Conservation (phyloP, 331 rosid genomes). For the Pyracantha coccinea region DNA sequence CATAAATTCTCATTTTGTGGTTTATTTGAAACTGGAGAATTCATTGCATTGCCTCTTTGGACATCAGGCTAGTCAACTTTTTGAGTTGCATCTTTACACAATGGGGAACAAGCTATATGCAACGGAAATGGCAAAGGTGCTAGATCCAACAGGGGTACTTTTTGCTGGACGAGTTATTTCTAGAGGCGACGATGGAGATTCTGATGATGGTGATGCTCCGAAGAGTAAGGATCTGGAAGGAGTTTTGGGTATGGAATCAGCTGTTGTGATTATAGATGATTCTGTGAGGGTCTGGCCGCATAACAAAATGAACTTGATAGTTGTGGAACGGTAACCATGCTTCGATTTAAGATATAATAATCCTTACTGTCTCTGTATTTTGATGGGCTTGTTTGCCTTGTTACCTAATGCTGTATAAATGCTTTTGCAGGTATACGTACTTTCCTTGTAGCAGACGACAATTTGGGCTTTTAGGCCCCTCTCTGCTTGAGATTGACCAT, state of each 20-base stretch:
- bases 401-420: neutral
- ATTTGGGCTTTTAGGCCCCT: constrained; percentile 92
- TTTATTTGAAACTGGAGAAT: constrained; percentile 9
- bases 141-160: constrained; percentile 81
- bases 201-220: constrained; percentile 67
- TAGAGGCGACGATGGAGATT: constrained; percentile 84
- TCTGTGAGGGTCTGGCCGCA: constrained; percentile 99
- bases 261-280: constrained; percentile 92
- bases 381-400: constrained; percentile 13
- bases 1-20: constrained; percentile 3
- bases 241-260: constrained; percentile 97
- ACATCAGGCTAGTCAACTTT: constrained; percentile 87
- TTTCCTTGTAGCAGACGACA: constrained; percentile 98
- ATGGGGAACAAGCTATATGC: constrained; percentile 99
- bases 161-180: constrained; percentile 96
- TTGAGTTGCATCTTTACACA: constrained; percentile 93
- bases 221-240: constrained; percentile 98
- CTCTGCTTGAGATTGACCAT: constrained; percentile 90
- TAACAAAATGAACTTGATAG: constrained; percentile 92
- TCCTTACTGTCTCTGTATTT: neutral
- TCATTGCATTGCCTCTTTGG: constrained; percentile 19
- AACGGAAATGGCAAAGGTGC: constrained; percentile 97
- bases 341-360: constrained; percentile 3
- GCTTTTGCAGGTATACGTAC: constrained; percentile 71
- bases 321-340: constrained; percentile 76